Evolutionary conservation across 2,329 filamentous ascomycete genomes (phyloP).

Genomic region (Exophiala lecanii-corni): DNA sequence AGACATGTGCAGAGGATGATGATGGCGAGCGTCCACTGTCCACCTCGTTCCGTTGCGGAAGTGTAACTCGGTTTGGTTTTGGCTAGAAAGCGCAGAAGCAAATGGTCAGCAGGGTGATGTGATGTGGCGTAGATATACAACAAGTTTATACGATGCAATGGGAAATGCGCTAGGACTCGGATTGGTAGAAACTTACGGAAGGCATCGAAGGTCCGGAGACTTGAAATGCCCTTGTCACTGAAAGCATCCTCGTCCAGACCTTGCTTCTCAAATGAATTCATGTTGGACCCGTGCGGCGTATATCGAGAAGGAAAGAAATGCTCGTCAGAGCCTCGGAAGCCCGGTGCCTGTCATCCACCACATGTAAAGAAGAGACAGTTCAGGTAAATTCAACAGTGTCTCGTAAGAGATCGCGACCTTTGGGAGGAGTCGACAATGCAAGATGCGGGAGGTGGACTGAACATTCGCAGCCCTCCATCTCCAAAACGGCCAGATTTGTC

Average conservation of each 20-base stretch:
- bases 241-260: constrained; percentile 75
- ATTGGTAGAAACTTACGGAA: constrained; percentile 74
- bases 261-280: constrained; percentile 42
- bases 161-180: too few relatives aligned
- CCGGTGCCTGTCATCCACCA: neutral
- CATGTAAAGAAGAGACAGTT: too few relatives aligned
- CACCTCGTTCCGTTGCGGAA: constrained; percentile 75
- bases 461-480: neutral
- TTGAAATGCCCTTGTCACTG: constrained; percentile 59
- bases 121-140: too few relatives aligned
- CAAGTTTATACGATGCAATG: too few relatives aligned
- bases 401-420: too few relatives aligned
- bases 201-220: constrained; percentile 84
- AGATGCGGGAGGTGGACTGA: too few relatives aligned
- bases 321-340: neutral
- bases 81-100: constrained; percentile 50
- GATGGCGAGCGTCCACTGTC: constrained; percentile 88
- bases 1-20: constrained; percentile 69
- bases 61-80: constrained; percentile 96
- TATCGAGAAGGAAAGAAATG: neutral
- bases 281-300: neutral
- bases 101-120: too few relatives aligned
- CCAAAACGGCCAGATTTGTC: neutral
- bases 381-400: too few relatives aligned
- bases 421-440: too few relatives aligned